Percentiles rank a stretch among this genome's conserved stretches.
These are phyloP conservation scores for Neurospora sp. DNA, from an alignment of 495 filamentous ascomycete genomes.

Conservation along the genomic window DNA sequence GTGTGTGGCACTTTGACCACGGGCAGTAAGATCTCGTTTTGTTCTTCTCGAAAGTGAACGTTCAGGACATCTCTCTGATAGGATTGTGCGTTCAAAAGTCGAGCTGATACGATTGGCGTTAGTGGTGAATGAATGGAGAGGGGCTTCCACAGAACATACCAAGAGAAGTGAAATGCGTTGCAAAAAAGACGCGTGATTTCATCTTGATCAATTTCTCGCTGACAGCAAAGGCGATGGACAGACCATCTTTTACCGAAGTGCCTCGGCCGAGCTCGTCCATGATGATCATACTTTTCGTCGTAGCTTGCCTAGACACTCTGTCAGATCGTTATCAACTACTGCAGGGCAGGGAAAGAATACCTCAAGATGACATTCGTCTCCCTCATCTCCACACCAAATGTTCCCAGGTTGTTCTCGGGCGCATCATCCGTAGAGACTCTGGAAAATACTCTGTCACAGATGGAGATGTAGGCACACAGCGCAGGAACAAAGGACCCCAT, in stretches of 20 bases:
- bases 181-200: slow-evolving; percentile 75
- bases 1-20: slow-evolving; percentile 61
- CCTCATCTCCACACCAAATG: slow-evolving; percentile 89
- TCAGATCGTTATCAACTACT: slow-evolving; percentile 28
- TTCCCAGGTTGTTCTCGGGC: slow-evolving; percentile 85
- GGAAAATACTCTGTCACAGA: slow-evolving; percentile 76
- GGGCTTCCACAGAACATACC: slow-evolving; percentile 18
- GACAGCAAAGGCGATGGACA: slow-evolving; percentile 81
- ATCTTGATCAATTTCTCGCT: slow-evolving; percentile 77
- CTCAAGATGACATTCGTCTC: slow-evolving; percentile 87
- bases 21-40: slow-evolving; percentile 17
- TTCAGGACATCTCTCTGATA: slow-evolving; percentile 68
- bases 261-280: slow-evolving; percentile 91
- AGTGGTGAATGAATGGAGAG: background rate
- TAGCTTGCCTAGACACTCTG: slow-evolving; percentile 46
- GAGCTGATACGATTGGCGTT: slow-evolving; percentile 30
- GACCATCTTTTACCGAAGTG: slow-evolving; percentile 79
- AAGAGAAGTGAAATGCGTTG: slow-evolving; percentile 82
- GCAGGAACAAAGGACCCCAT: slow-evolving; percentile 89
- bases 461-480: slow-evolving; percentile 67
- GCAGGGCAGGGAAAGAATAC: slow-evolving; percentile 21
- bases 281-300: slow-evolving; percentile 65
- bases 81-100: slow-evolving; percentile 46
- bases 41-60: slow-evolving; percentile 61
- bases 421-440: slow-evolving; percentile 78